Base-by-base conservation (phyloP, 2,329 filamentous ascomycete genomes). In the Cladophialophora chaetospira region DNA sequence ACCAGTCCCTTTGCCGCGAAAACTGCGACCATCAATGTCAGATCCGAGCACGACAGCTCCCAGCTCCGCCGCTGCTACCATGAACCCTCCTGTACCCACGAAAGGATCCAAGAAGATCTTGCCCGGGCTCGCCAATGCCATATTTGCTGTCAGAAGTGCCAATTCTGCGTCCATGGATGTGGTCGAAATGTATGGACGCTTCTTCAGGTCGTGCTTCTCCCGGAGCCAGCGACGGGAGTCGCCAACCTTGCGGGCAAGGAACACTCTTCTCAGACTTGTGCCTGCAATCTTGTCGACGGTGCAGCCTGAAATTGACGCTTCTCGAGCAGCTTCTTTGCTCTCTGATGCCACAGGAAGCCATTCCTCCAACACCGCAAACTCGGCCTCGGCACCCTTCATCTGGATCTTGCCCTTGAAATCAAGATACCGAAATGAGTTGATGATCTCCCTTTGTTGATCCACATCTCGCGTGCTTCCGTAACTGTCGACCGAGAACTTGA, bases 101-200 rank as follows among this genome's bases (percentile, higher is more conserved):
- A 99, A 99, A 0, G 94, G 94, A 66, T 99, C 94, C 68, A 93
- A 97, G 67, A 96, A 89, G 2, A 97, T 70, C 69, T 89, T 95
- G 0, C 91, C 93, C 0, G 91, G 88, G 0, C 78, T 86, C 0
- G 91, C 91, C 11, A 89, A 83, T 0, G 90, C 89, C 65, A 99
- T 85, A 68, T 97, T 99, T 1, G 93, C 94, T 0, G 92, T 97
- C 19, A 99, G 78, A 1, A 99, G 81, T 10, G 91, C 89, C 40
- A 99, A 80, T 71, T 97, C 94, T 0, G 93, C 89, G 70, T 99
- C 94, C 94, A 99, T 97, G 43, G 89, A 94, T 0, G 94, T 99
- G 0, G 93, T 97, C 65, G 88, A 91, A 67, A 99, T 97, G 70
- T 99, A 99, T 35, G 82, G 82, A 25, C 94, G 80, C 73, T 96